Percentiles rank a stretch among this genome's conserved stretches.
Conservation (phyloP, 306 rosid species). For the Carpinus viminea region DNA sequence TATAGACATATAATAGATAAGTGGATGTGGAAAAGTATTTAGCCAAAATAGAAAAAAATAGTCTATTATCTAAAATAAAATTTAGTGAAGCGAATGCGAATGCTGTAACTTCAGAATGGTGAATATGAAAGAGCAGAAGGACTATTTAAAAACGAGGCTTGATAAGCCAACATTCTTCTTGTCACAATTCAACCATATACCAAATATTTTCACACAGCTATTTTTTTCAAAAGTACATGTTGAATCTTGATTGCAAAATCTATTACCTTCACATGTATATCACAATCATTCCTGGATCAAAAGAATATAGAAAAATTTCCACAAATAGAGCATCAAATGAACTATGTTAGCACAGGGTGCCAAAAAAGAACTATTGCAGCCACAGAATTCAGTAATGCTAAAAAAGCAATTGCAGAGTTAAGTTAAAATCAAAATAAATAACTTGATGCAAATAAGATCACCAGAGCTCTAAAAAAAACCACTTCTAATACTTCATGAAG, state of each 20-base stretch:
- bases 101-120: not conserved
- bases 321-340: not conserved
- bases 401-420: not conserved
- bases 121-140: not conserved
- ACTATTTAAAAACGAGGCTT: not conserved
- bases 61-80: too few relatives aligned
- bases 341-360: not conserved
- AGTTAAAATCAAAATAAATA: not conserved
- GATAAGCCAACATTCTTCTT: not conserved
- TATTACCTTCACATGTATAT: not conserved
- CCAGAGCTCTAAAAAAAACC: not conserved
- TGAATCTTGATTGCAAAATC: not conserved
- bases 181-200: not conserved
- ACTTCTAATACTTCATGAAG: not conserved
- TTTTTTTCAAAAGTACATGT: not conserved
- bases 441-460: not conserved
- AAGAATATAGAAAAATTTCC: not conserved
- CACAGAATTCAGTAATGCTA: not conserved
- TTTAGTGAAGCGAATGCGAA: too few relatives aligned
- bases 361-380: not conserved
- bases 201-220: not conserved
- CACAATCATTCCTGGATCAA: not conserved
- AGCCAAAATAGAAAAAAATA: too few relatives aligned
- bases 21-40: too few relatives aligned
- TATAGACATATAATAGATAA: too few relatives aligned